Evolutionary conservation across 768 basidiomycete species (phyloP), one percentile per base, ranked within the genome.

Genomic region (Rossbeevera mucosa): DNA sequence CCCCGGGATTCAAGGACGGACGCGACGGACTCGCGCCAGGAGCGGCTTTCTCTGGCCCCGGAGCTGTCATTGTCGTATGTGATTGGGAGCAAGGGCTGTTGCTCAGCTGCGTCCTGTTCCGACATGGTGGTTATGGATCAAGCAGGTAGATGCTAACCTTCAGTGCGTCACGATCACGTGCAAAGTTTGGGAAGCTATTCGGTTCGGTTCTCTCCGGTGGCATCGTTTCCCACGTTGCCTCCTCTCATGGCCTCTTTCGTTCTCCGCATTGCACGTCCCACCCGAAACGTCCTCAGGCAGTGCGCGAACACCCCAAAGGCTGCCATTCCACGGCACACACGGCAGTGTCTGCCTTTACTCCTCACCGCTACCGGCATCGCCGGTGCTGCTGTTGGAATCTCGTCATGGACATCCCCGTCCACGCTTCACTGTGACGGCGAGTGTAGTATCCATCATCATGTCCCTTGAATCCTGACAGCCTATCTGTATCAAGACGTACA

Each of bases 391-490:
- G 59, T 85, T 4, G 78, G 80, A 12, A 56, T 80, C 24, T 69
- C 74, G 4, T 57, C 65, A 2, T 67, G 36, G 36, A 18, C 36
- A 36, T 2, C 64, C 33, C 66, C 72, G 4, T 12, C 51, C 16
- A 62, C 63, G 28, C 67, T 81, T 20, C 67, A 77, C 51, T 84
- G 83, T 60, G 85, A 87, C 62, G 72, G 83, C 80, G 60, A 59
- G 73, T 67, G 43, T 36, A 14, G 20, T 24, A 20, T 44, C 26
- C 4, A 36, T 42, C 18, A 33, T 30, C 14, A 18, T 21, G 28
- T 22, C 22, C 38, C n/a, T 20, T 21, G n/a, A 51, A 5, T 25
- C 31, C 47, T 56, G 52, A 57, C 54, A 28, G 13, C n/a, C 18
- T 44, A 44, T 41, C n/a, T n/a, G 28, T 47, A 28, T 42, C 46